Evolutionary conservation across 495 filamentous ascomycete genomes (phyloP).

Genomic region (Lepraria neglecta): DNA sequence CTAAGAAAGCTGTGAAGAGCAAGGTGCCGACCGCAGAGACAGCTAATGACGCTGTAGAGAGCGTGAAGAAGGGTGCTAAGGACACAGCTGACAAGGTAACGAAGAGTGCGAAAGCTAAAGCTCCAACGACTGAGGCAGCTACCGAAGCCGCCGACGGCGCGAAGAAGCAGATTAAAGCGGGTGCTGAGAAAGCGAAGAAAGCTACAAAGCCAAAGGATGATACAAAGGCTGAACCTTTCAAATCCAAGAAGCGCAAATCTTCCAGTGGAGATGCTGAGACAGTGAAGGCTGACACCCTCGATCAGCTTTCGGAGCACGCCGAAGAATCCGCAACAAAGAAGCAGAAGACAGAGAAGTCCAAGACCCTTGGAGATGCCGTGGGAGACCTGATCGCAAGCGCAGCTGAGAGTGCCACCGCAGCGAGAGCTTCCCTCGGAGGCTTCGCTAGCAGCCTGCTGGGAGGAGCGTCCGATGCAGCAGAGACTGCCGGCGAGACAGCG

Average conservation of each 20-base stretch:
- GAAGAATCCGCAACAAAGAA: slow-evolving; percentile 17
- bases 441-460: slow-evolving; percentile 16
- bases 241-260: slow-evolving; percentile 28
- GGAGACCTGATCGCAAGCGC: slow-evolving; percentile 23
- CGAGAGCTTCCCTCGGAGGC: slow-evolving; percentile 19
- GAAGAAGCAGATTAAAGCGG: slow-evolving; percentile 12
- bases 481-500: slow-evolving; percentile 21
- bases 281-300: slow-evolving; percentile 18
- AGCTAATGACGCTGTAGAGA: slow-evolving; percentile 25
- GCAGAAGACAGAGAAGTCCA: slow-evolving; percentile 20
- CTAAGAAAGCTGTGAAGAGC: slow-evolving; percentile 18
- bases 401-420: slow-evolving; percentile 22
- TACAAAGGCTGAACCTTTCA: slow-evolving; percentile 8
- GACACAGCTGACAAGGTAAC: slow-evolving; percentile 30
- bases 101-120: slow-evolving; percentile 11
- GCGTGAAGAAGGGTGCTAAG: slow-evolving; percentile 21
- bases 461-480: slow-evolving; percentile 16
- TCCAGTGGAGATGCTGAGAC: slow-evolving; percentile 14
- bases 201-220: slow-evolving; percentile 12
- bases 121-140: background rate
- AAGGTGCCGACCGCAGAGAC: slow-evolving; percentile 3
- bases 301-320: slow-evolving; percentile 20
- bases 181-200: slow-evolving; percentile 11
- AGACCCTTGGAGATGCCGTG: slow-evolving; percentile 16
- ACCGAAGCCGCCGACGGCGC: slow-evolving; percentile 5